Evolutionary conservation across 768 basidiomycete genomes (phyloP), one percentile per base, ranked within the genome.

Genomic region (Leccinum rimulosum): DNA sequence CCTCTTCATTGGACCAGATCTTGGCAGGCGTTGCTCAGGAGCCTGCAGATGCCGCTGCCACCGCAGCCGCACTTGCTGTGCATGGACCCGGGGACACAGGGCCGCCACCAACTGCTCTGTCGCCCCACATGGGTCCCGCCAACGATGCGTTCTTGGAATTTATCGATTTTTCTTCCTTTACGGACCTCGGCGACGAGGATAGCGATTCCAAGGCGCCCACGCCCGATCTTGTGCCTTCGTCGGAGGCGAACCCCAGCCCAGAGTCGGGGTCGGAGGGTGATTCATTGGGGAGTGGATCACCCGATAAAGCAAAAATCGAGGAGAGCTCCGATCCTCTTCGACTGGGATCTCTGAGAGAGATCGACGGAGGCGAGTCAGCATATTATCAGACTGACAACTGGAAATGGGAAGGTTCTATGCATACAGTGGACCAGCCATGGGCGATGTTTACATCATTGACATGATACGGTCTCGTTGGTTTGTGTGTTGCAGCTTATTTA

Each of bases 341-440:
- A 52, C 73, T 88, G 38, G 83, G 84, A 50, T 71, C 81, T 54
- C 84, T 83, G 77, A 83, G 84, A 68, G 88, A 88, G 70, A 83
- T 91, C 36, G 87, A 90, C 65, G 87, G 87, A 45, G 88, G 89
- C 54, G 88, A 90, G 75, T 82, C 83, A 17, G 79, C 86, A 50
- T 90, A 86, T 69, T 91, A 83, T 74, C 74, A 77, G 61, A 33
- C 66, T 19, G 63, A 66, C 35, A 80, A 80, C 45, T 92, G 86
- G 86, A 91, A 88, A 74, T 92, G 84, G 83, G 89, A 89, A 56
- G 79, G 82, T 63, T 69, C 78, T 36, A 89, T 91, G 88, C 74
- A 80, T 60, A 74, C 81, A 47, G 68, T 79, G 61, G 89, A 91
- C 6, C 84, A 82, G 68, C 79, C 87, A 25, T 92, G 90, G 90